Percentiles rank a stretch among this genome's conserved stretches.
These are phyloP conservation scores for Globisporangium spinosum DNA, from an alignment of 352 stramenopile genomes.

Conservation along the genomic window DNA sequence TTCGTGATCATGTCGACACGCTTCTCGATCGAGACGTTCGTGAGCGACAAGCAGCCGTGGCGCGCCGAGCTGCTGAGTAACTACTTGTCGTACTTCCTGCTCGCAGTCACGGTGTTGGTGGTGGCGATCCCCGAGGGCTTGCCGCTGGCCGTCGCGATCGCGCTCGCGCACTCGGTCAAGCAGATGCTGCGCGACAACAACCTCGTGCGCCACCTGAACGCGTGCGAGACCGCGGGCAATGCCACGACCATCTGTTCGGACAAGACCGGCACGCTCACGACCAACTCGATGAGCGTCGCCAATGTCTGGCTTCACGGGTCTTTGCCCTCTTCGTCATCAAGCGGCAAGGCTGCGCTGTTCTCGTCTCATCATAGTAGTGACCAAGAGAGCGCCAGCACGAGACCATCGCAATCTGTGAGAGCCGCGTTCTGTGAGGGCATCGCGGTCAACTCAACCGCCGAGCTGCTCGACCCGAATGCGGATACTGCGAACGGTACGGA, in stretches of 20 bases:
- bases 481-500: background rate
- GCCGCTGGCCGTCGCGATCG: conserved; percentile 87
- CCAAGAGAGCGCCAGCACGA: background rate
- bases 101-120: conserved; percentile 79
- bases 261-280: conserved; percentile 95
- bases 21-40: conserved; percentile 63
- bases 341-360: background rate
- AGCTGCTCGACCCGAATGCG: conserved; percentile 11
- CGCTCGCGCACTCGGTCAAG: conserved; percentile 86
- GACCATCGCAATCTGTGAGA: background rate
- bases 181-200: conserved; percentile 97
- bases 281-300: conserved; percentile 94
- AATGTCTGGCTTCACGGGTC: conserved; percentile 49
- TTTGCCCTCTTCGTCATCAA: background rate
- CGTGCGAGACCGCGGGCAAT: conserved; percentile 96
- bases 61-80: conserved; percentile 35
- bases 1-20: conserved; percentile 55
- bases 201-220: conserved; percentile 93
- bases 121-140: conserved; percentile 90
- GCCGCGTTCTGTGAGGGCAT: conserved; percentile 63
- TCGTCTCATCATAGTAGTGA: background rate
- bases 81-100: conserved; percentile 83
- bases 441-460: conserved; percentile 83
- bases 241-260: conserved; percentile 96
- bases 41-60: conserved; percentile 33